Conservation (phyloP, 352 stramenopile species). For the Phytophthora fragariaefolia region DNA sequence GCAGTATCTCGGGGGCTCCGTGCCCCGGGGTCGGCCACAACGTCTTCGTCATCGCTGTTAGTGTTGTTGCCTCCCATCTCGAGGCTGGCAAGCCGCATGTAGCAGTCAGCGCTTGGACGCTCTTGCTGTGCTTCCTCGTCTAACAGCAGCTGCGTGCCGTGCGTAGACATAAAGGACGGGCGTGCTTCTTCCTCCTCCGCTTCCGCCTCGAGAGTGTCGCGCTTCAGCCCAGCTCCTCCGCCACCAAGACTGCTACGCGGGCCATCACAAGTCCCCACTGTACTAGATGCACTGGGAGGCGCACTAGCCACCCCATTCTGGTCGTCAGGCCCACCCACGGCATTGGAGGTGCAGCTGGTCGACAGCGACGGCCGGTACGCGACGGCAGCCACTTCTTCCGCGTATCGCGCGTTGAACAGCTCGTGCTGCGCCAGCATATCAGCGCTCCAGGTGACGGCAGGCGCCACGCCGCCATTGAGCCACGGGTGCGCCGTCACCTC, state of each 20-base stretch:
- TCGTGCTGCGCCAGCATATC: constrained; percentile 49
- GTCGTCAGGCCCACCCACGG: constrained; percentile 10
- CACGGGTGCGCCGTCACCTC: constrained; percentile 73
- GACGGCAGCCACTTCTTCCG: constrained; percentile 46
- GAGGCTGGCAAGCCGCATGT: constrained; percentile 76
- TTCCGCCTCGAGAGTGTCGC: constrained; percentile 33
- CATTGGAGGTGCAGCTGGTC: constrained; percentile 19
- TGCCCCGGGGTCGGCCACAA: constrained; percentile 23
- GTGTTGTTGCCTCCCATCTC: constrained; percentile 55
- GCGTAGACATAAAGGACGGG: constrained; percentile 79
- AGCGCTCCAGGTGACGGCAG: constrained; percentile 50
- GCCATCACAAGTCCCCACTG: constrained; percentile 7
- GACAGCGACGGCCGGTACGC: constrained; percentile 30
- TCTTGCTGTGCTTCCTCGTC: constrained; percentile 46
- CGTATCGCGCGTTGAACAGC: constrained; percentile 54
- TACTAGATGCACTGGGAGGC: constrained; percentile 13
- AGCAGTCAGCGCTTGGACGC: constrained; percentile 70
- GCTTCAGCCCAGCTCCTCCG: constrained; percentile 11
- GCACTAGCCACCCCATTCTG: constrained; percentile 11
- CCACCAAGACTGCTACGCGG: constrained; percentile 15
- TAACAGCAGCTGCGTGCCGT: constrained; percentile 49
- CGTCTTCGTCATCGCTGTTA: constrained; percentile 29
- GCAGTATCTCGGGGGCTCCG: not conserved
- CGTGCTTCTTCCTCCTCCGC: constrained; percentile 48
- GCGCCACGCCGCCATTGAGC: constrained; percentile 60